Evolutionary conservation across 805 yeast species (phyloP).

Genomic region (Teunomyces tritomae): DNA sequence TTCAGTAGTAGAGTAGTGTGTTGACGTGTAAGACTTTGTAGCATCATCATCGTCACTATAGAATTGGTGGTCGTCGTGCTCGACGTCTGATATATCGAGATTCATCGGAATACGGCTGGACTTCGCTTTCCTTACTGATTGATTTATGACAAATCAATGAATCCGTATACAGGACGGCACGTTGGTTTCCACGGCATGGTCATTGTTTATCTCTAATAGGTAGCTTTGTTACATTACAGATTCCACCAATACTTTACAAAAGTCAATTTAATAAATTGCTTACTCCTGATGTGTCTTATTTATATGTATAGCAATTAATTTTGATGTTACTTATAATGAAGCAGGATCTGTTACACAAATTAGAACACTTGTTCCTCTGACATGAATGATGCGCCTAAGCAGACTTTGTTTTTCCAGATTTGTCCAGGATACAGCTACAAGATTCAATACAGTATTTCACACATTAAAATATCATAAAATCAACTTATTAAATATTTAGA

Average conservation of each 20-base stretch:
- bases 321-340: no score
- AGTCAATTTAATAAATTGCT: not conserved
- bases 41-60: constrained; percentile 25
- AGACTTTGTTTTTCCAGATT: not conserved
- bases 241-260: no score
- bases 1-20: constrained; percentile 65
- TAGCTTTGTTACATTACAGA: no score
- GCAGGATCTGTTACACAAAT: not conserved
- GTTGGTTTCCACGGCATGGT: not conserved
- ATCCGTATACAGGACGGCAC: not conserved
- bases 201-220: not conserved
- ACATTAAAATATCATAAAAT: not conserved
- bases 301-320: not conserved
- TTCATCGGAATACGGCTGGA: constrained; percentile 1
- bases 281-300: not conserved
- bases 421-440: not conserved
- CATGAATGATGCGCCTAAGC: no score
- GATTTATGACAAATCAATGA: not conserved
- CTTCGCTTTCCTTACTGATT: not conserved
- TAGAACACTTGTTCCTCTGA: not conserved
- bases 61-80: constrained; percentile 6
- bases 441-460: not conserved
- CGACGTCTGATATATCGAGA: constrained; percentile 6
- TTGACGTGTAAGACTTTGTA: constrained; percentile 35
- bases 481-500: not conserved